phyloP scores from a whole-genome alignment of 306 rosid genomes.

The Amphicarpaea edgeworthii region DNA sequence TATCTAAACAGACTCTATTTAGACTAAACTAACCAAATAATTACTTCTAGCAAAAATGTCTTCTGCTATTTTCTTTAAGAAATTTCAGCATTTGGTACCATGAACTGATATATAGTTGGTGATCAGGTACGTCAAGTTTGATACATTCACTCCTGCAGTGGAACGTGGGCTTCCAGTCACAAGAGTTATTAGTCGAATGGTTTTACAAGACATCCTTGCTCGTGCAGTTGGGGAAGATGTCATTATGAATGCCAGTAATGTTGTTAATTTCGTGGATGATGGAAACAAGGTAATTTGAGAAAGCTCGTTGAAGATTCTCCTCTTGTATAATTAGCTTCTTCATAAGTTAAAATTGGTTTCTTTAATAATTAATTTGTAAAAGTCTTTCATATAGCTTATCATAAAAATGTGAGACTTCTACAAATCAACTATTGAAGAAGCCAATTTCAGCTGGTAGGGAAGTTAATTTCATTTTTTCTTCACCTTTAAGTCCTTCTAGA shows the following conservation, averaged over 20 bases:
- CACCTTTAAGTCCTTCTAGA: too few species aligned
- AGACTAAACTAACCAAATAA: not conserved
- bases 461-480: too few species aligned
- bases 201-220: slow-evolving; percentile 86
- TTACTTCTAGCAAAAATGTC: slow-evolving; percentile 15
- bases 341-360: too few species aligned
- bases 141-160: slow-evolving; percentile 95
- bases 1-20: too few species aligned
- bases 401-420: too few species aligned
- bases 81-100: slow-evolving; percentile 27
- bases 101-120: slow-evolving; percentile 53
- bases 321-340: too few species aligned
- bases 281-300: slow-evolving; percentile 70
- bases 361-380: too few species aligned
- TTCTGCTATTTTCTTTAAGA: slow-evolving; percentile 12
- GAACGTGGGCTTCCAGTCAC: slow-evolving; percentile 96
- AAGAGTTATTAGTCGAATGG: slow-evolving; percentile 85
- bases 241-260: slow-evolving; percentile 75
- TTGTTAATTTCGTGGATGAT: slow-evolving; percentile 70
- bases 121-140: slow-evolving; percentile 92
- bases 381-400: too few species aligned
- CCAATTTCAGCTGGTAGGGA: too few species aligned
- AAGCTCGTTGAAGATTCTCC: slow-evolving; percentile 35
- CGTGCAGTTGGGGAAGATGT: slow-evolving; percentile 74
- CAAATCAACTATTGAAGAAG: too few species aligned